Base-by-base conservation (phyloP, 768 basidiomycete genomes). In the Plicaturopsis crispa region DNA sequence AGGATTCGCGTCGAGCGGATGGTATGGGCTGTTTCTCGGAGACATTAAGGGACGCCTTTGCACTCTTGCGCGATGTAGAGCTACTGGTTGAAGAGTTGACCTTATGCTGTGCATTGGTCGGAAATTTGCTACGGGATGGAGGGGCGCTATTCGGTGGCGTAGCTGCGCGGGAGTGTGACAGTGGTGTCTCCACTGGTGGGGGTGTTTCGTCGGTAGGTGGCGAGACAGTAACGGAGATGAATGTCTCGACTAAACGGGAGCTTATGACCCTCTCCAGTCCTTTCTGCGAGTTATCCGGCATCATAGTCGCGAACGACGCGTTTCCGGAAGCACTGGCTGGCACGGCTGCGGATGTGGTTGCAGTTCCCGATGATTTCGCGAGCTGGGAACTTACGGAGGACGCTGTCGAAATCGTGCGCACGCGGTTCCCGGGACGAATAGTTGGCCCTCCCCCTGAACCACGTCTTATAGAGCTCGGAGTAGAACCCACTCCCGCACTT, bases 191-290 rank as follows among this genome's bases (percentile, higher is more conserved):
- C 26, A 14, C 8, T 28, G 8, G 10, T 28, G 26, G 26, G 8
- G 8, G 26, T 8, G 8, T 28, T 8, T 28, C 26, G 26, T 14
- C 10, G 26, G 26, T 8, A 8, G 26, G 26, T 8, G 10, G 8
- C 20, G 34, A 21, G 16, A 79, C 59, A 22, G 66, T 63, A 31
- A 88, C 56, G 11, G 76, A 70, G 39, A 89, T 59, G 48, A 86
- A 85, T 0, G 86, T 85, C 57, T 88, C 84, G 17, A 89, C 78
- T 21, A 90, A 63, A 34, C 86, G 75, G 23, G 85, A 80, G 38
- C 65, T 62, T 8, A 90, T 68, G 11, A 87, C 72, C 48, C 69
- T 80, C 62, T 89, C 84, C 32, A 89, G 62, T 6, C 67, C 71
- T 20, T 60, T 59, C 51, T 89, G 86, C 4, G 84, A 83, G 43